Evolutionary conservation across 495 filamentous ascomycete genomes (phyloP), one percentile per base, ranked within the genome.

Genomic region (Penicillium malachiteum): DNA sequence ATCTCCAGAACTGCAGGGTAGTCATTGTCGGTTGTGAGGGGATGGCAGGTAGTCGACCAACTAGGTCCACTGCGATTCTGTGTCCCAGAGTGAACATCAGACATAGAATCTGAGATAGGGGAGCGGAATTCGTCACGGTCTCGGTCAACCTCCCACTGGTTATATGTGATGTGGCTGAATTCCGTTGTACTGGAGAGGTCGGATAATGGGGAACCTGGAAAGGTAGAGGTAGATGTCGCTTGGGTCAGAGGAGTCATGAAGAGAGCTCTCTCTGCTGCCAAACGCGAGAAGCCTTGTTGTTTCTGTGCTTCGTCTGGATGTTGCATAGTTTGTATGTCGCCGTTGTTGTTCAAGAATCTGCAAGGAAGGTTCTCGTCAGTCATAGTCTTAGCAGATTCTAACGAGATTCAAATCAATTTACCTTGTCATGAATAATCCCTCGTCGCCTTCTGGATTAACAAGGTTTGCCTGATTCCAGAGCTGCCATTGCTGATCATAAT

Each of bases 231-330:
- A 7, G 48, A 30, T 26, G 17, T 5, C 3, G 46, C 13, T 8
- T 58, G 50, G 1, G 43, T 35, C 6, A 58, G 17, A 10, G 64
- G 66, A 21, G 56, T 60, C 70, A 74, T 73, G 53, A 70, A 75
- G 11, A 75, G 63, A 8, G 72, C 72, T 31, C 72, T 56, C 56
- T 75, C 65, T 17, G 67, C 68, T 18, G 70, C 68, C 3, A 68
- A 45, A 9, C 66, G 60, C 10, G 64, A 68, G 44, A 55, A 44
- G 10, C 58, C 50, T 54, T 51, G 37, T 56, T 57, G 21, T 58
- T 52, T 44, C 55, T 57, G 18, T 37, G 26, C 11, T 42, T 49
- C 32, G 52, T 38, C 44, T 17, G 7, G 26, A 2, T 54, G 13
- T 12, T 21, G 44, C 17, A 45, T n/a, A 17, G 21, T 1, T 26